phyloP scores from a whole-genome alignment of 225 moss, liverwort and hornwort genomes.

The Antitrichia curtipendula region DNA sequence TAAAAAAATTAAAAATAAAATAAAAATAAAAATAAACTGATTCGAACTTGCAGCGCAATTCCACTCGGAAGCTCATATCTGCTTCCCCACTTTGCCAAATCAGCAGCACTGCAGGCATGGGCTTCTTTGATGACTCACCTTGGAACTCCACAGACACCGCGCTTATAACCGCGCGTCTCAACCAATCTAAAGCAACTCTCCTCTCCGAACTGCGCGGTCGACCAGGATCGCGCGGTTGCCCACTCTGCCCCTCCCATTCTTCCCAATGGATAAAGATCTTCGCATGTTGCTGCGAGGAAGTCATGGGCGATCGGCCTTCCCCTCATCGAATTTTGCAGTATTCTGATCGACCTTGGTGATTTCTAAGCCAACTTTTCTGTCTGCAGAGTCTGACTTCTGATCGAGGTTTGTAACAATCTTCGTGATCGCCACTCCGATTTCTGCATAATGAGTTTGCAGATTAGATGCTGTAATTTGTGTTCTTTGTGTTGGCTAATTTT shows the following conservation, averaged over 20 bases:
- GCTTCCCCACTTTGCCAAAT: background rate
- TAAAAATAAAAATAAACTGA: too few relatives aligned
- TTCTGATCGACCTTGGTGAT: background rate
- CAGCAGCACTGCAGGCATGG: background rate
- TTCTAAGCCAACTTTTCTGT: background rate
- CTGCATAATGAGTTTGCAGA: background rate
- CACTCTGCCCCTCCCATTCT: background rate
- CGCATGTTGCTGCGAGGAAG: background rate
- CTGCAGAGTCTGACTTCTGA: background rate
- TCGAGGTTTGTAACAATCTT: background rate
- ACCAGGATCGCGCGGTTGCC: background rate
- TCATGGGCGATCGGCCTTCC: background rate
- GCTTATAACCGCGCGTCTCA: background rate
- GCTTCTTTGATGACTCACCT: background rate
- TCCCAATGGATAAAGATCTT: background rate
- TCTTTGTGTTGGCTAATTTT: background rate
- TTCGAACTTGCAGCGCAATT: background rate
- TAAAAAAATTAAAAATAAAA: too few relatives aligned
- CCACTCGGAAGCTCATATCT: background rate
- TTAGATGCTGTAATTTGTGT: background rate
- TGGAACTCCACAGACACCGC: background rate
- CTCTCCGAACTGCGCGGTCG: background rate
- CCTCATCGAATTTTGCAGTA: background rate
- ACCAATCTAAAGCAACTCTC: background rate
- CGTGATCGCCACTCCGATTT: background rate